Evolutionary conservation across 768 basidiomycete species (phyloP).

Genomic region (Calocybe indica): DNA sequence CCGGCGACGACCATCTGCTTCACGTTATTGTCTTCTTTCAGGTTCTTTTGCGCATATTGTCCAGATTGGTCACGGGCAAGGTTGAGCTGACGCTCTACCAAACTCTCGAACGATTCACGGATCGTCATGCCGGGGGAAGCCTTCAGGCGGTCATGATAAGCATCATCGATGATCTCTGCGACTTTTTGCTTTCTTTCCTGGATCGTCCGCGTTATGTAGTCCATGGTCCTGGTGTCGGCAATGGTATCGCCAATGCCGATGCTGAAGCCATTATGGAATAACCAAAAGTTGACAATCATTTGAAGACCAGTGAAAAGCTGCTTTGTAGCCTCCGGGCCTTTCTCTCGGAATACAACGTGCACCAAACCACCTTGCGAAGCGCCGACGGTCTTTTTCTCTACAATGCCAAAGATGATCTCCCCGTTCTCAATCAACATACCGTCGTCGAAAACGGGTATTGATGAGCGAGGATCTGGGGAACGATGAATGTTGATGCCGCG

Average conservation of each 20-base stretch:
- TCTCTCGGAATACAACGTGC: slow-evolving; percentile 96
- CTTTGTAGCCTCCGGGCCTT: slow-evolving; percentile 88
- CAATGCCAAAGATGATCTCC: slow-evolving; percentile 89
- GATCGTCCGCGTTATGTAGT: slow-evolving; percentile 77
- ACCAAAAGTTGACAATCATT: slow-evolving; percentile 96
- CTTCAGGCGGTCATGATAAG: slow-evolving; percentile 82
- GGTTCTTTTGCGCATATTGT: slow-evolving; percentile 91
- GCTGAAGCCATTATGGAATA: slow-evolving; percentile 98
- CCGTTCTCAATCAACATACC: slow-evolving; percentile 97
- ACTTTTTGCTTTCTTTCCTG: slow-evolving; percentile 77
- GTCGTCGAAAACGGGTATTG: slow-evolving; percentile 84
- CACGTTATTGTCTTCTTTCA: slow-evolving; percentile 99
- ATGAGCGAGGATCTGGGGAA: slow-evolving; percentile 70
- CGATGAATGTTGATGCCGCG: slow-evolving; percentile 92
- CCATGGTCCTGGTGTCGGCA: slow-evolving; percentile 86
- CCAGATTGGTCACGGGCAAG: slow-evolving; percentile 93
- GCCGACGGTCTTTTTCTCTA: slow-evolving; percentile 99
- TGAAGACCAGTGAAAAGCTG: slow-evolving; percentile 92
- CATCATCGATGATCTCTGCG: slow-evolving; percentile 71
- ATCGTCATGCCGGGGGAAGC: slow-evolving; percentile 97
- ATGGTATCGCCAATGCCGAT: slow-evolving; percentile 99
- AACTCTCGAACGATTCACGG: slow-evolving; percentile 95
- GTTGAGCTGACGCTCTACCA: slow-evolving; percentile 88
- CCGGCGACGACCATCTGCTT: slow-evolving; percentile 99
- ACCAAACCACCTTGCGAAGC: slow-evolving; percentile 91